Conservation (phyloP, 768 basidiomycete genomes). For the Tylopilus plumbeoviolaceoides region DNA sequence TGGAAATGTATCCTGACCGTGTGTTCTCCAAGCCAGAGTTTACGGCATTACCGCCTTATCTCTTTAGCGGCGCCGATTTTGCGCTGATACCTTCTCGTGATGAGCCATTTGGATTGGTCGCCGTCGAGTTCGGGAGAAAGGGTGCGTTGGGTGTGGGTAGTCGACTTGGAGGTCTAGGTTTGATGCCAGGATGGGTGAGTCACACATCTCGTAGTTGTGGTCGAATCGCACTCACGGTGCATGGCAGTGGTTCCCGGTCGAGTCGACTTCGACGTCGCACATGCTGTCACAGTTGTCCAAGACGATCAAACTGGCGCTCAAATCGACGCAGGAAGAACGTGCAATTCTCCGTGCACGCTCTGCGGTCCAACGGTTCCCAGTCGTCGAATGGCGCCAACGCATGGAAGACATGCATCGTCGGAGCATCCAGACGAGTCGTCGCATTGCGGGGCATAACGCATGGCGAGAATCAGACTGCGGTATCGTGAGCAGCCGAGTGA, state of each 20-base stretch:
- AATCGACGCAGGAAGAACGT: slow-evolving; percentile 86
- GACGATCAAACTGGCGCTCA: slow-evolving; percentile 91
- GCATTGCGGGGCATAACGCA: slow-evolving; percentile 63
- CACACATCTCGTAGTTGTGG: neutral
- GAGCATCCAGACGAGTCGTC: slow-evolving; percentile 70
- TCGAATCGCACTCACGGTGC: neutral
- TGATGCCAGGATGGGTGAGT: slow-evolving; percentile 97
- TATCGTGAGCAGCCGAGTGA: slow-evolving; percentile 38
- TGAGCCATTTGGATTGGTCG: slow-evolving; percentile 93
- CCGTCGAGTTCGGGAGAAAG: slow-evolving; percentile 94
- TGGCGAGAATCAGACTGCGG: slow-evolving; percentile 74
- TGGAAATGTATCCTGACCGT: slow-evolving; percentile 93
- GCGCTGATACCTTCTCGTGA: slow-evolving; percentile 94
- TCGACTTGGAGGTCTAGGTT: slow-evolving; percentile 88
- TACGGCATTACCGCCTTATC: slow-evolving; percentile 86
- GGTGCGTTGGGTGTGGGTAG: slow-evolving; percentile 94
- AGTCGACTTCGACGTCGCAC: slow-evolving; percentile 87
- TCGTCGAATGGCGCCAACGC: slow-evolving; percentile 95
- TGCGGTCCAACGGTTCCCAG: slow-evolving; percentile 94
- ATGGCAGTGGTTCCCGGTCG: slow-evolving; percentile 90
- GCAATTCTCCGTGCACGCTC: slow-evolving; percentile 91
- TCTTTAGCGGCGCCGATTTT: slow-evolving; percentile 94
- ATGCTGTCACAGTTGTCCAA: slow-evolving; percentile 94
- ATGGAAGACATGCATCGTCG: slow-evolving; percentile 94
- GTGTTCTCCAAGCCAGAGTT: slow-evolving; percentile 97